phyloP scores from a whole-genome alignment of 352 stramenopile genomes.

The Peronospora farinosa region DNA sequence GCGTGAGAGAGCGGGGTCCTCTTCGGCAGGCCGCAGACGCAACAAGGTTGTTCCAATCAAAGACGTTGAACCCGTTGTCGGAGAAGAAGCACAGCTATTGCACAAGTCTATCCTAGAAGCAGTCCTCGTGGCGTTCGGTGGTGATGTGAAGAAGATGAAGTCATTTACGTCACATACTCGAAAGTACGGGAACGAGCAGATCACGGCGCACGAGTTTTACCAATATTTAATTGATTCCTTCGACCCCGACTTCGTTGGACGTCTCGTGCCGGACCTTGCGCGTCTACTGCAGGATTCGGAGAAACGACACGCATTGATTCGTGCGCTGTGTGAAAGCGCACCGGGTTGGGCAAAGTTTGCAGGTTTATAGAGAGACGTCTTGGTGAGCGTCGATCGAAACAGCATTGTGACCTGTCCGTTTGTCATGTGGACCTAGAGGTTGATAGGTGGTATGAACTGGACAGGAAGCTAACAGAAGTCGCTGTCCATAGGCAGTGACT shows the following conservation, averaged over 20 bases:
- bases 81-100: slow-evolving; percentile 70
- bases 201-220: slow-evolving; percentile 85
- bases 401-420: slow-evolving; percentile 1
- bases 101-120: slow-evolving; percentile 82
- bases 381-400: background rate
- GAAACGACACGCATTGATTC: slow-evolving; percentile 78
- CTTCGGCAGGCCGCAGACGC: slow-evolving; percentile 38
- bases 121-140: slow-evolving; percentile 61
- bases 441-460: slow-evolving; percentile 16
- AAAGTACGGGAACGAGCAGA: slow-evolving; percentile 81
- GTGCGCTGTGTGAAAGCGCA: slow-evolving; percentile 76
- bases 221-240: slow-evolving; percentile 86
- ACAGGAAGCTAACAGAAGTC: slow-evolving; percentile 14
- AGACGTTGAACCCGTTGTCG: slow-evolving; percentile 78
- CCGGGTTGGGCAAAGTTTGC: slow-evolving; percentile 80
- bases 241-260: slow-evolving; percentile 80
- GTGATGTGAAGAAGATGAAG: slow-evolving; percentile 82
- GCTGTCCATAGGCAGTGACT: slow-evolving; percentile 1
- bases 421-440: background rate
- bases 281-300: slow-evolving; percentile 80
- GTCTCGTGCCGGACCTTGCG: slow-evolving; percentile 77
- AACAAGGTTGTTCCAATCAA: slow-evolving; percentile 57
- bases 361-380: slow-evolving; percentile 42
- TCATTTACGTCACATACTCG: slow-evolving; percentile 77
- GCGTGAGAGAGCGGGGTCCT: slow-evolving; percentile 24